phyloP scores from a whole-genome alignment of 2,329 filamentous ascomycete genomes.

The Colletotrichum lini region DNA sequence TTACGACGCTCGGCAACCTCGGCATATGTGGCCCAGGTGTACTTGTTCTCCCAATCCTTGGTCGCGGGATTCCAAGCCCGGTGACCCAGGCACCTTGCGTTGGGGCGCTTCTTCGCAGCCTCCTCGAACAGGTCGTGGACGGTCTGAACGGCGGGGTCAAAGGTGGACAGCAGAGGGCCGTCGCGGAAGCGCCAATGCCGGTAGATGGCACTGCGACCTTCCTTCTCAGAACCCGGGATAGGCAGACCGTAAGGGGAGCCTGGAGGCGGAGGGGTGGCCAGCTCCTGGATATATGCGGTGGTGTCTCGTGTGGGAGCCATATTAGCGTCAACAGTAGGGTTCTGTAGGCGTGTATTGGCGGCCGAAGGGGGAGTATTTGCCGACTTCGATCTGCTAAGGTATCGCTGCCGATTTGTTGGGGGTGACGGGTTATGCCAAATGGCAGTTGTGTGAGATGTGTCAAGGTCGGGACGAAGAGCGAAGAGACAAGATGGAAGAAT shows the following conservation, averaged over 20 bases:
- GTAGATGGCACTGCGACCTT: slow-evolving; percentile 83
- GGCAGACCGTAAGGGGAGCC: slow-evolving; percentile 85
- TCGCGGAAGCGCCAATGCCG: slow-evolving; percentile 85
- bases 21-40: slow-evolving; percentile 86
- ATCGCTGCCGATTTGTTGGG: slow-evolving; percentile 22
- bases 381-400: slow-evolving; percentile 27
- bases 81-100: slow-evolving; percentile 82
- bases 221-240: slow-evolving; percentile 80
- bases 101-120: slow-evolving; percentile 73
- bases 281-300: slow-evolving; percentile 63
- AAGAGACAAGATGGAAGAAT: slow-evolving; percentile 17
- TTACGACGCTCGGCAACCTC: slow-evolving; percentile 84
- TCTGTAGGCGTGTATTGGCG: slow-evolving; percentile 1
- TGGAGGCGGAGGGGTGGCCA: slow-evolving; percentile 75
- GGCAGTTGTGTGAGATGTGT: not conserved
- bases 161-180: slow-evolving; percentile 77
- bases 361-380: slow-evolving; percentile 5
- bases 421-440: not conserved
- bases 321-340: slow-evolving; percentile 29
- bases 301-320: slow-evolving; percentile 53
- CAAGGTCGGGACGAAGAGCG: not conserved
- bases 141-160: slow-evolving; percentile 80
- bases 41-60: slow-evolving; percentile 81
- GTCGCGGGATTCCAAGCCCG: slow-evolving; percentile 83
- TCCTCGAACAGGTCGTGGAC: slow-evolving; percentile 86